Evolutionary conservation across 2,329 filamentous ascomycete species (phyloP).

Genomic region (Hypoxylon rubiginosum): DNA sequence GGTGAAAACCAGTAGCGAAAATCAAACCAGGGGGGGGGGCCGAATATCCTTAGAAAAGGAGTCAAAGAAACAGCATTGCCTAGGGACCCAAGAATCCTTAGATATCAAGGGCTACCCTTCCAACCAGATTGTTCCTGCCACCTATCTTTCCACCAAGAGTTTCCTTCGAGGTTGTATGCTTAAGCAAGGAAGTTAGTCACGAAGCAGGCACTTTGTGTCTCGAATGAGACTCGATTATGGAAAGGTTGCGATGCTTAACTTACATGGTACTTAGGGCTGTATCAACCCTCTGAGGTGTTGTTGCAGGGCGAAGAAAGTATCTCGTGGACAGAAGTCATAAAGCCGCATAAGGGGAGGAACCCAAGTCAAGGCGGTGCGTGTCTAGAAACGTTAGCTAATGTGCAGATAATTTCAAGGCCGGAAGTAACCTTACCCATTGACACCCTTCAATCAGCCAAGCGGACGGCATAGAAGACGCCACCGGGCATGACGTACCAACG

Average conservation of each 20-base stretch:
- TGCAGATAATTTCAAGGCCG: neutral
- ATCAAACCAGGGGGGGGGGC: slow-evolving; percentile 6
- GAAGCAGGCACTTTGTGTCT: neutral
- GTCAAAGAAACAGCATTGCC: slow-evolving; percentile 4
- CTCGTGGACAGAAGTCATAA: neutral
- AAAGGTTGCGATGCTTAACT: neutral
- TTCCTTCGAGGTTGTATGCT: neutral
- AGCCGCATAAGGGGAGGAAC: slow-evolving; percentile 3
- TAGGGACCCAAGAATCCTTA: neutral
- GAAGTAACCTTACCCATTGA: slow-evolving; percentile 32
- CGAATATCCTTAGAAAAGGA: slow-evolving; percentile 9
- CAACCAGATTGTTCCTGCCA: slow-evolving; percentile 3
- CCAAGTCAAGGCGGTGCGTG: neutral
- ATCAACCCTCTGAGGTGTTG: neutral
- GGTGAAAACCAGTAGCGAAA: neutral
- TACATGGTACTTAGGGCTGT: slow-evolving; percentile 17
- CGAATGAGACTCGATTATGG: too few species aligned
- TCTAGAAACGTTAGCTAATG: slow-evolving; percentile 17
- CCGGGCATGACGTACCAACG: slow-evolving; percentile 71
- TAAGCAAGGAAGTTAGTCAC: slow-evolving; percentile 9
- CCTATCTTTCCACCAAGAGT: slow-evolving; percentile 5
- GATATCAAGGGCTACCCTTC: slow-evolving; percentile 9
- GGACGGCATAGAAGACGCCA: slow-evolving; percentile 73
- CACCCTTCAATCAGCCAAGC: slow-evolving; percentile 58
- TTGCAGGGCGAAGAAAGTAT: neutral